A percentile compares a stretch with the other conserved stretches of the same genome.
Conservation (phyloP, 352 stramenopile genomes). For the Globisporangium polare region DNA sequence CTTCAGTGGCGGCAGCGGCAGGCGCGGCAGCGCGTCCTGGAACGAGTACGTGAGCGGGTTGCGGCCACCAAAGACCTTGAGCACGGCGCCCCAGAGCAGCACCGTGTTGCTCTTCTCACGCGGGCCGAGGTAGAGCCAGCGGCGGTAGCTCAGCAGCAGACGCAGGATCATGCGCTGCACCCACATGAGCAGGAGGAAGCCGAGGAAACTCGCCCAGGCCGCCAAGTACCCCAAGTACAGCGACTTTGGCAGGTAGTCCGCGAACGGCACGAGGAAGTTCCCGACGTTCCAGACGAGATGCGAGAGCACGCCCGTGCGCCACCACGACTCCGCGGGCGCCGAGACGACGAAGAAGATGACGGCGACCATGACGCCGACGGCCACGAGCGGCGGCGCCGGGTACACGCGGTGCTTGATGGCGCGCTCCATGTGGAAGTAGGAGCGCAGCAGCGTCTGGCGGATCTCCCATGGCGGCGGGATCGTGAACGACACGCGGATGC, state of each 20-base stretch:
- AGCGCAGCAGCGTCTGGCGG: slow-evolving; percentile 52
- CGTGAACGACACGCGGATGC: slow-evolving; percentile 79
- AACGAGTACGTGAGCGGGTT: slow-evolving; percentile 89
- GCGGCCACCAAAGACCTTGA: slow-evolving; percentile 80
- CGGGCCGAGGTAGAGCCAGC: slow-evolving; percentile 81
- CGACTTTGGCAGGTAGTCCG: slow-evolving; percentile 49
- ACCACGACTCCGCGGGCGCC: slow-evolving; percentile 80
- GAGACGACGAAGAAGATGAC: slow-evolving; percentile 59
- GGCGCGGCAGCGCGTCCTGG: slow-evolving; percentile 87
- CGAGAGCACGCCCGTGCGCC: slow-evolving; percentile 71
- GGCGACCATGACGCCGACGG: slow-evolving; percentile 48
- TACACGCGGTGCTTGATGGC: slow-evolving; percentile 72
- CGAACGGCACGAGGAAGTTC: slow-evolving; percentile 76
- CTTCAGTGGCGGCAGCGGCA: slow-evolving; percentile 92
- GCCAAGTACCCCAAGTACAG: slow-evolving; percentile 85
- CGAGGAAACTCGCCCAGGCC: slow-evolving; percentile 75
- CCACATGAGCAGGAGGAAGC: slow-evolving; percentile 81
- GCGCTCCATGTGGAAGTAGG: slow-evolving; percentile 70
- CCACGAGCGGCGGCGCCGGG: slow-evolving; percentile 62
- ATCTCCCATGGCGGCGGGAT: slow-evolving; percentile 80
- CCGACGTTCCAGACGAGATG: slow-evolving; percentile 76
- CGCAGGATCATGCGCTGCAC: slow-evolving; percentile 80
- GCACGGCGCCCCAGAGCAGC: slow-evolving; percentile 62
- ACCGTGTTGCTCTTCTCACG: slow-evolving; percentile 67
- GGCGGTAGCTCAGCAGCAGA: slow-evolving; percentile 80